Evolutionary conservation across 495 filamentous ascomycete species (phyloP).

Genomic region (Talaromyces liani): DNA sequence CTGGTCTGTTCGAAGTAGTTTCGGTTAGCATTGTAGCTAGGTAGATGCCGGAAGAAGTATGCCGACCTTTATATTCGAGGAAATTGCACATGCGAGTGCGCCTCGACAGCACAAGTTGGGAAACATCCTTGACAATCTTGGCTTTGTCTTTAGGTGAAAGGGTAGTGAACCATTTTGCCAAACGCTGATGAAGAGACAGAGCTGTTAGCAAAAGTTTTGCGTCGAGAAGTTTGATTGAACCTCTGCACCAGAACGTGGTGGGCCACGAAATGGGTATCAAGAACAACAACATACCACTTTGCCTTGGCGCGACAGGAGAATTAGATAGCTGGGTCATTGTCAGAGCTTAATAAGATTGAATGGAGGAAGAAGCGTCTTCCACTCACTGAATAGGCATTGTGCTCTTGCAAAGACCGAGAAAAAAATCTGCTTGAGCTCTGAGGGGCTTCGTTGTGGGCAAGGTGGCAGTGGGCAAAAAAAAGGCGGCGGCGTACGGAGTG

Average conservation of each 20-base stretch:
- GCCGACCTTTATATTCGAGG: conserved; percentile 91
- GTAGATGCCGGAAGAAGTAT: neutral
- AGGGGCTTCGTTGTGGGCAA: conserved; percentile 4
- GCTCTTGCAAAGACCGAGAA: neutral
- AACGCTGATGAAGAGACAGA: conserved; percentile 55
- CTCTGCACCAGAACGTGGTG: conserved; percentile 12
- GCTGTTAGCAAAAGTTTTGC: conserved; percentile 16
- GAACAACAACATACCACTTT: conserved; percentile 76
- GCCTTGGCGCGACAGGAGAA: conserved; percentile 93
- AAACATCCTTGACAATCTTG: conserved; percentile 99
- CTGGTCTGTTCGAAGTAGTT: conserved; percentile 53
- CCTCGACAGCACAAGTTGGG: conserved; percentile 91
- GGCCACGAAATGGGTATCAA: conserved; percentile 33
- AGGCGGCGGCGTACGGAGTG: neutral
- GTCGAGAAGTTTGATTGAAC: conserved; percentile 11
- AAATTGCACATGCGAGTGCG: conserved; percentile 99
- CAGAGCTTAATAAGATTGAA: neutral
- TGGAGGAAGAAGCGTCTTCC: neutral
- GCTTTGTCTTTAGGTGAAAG: conserved; percentile 97
- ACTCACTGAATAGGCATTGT: conserved; percentile 12
- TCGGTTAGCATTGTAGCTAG: conserved; percentile 13
- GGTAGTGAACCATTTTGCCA: conserved; percentile 99
- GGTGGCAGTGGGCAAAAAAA: conserved; percentile 6
- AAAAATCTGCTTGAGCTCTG: neutral
- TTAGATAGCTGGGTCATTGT: conserved; percentile 67